phyloP scores from a whole-genome alignment of 2,329 filamentous ascomycete species.

The Pezicula neosporulosa region DNA sequence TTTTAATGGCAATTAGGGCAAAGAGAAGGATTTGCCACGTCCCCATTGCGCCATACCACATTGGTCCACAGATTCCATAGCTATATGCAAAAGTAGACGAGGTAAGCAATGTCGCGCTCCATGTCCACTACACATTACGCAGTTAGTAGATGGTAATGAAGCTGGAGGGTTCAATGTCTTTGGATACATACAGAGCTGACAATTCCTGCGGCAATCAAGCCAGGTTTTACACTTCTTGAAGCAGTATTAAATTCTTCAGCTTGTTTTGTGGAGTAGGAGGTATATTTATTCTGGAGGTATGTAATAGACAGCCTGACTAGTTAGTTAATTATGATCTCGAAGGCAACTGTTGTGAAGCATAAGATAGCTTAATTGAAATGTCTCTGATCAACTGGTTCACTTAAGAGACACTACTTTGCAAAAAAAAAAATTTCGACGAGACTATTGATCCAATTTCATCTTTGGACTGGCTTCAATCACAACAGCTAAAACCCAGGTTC shows the following conservation, averaged over 20 bases:
- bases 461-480: too few species aligned
- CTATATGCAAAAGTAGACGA: constrained; percentile 37
- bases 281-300: constrained; percentile 37
- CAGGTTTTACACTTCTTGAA: constrained; percentile 12
- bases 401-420: too few species aligned
- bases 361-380: not conserved
- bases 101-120: constrained; percentile 41
- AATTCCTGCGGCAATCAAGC: constrained; percentile 15
- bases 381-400: too few species aligned
- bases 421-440: too few species aligned
- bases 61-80: constrained; percentile 37
- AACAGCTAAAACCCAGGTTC: too few species aligned
- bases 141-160: too few species aligned
- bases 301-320: constrained; percentile 29
- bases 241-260: constrained; percentile 30
- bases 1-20: constrained; percentile 36
- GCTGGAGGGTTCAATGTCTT: too few species aligned
- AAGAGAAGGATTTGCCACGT: constrained; percentile 39
- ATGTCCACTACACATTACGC: constrained; percentile 34
- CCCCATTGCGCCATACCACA: constrained; percentile 39
- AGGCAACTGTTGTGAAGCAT: not conserved
- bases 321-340: not conserved
- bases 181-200: constrained; percentile 31
- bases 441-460: too few species aligned
- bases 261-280: constrained; percentile 35